Conservation (phyloP, 2,329 filamentous ascomycete genomes). For the Penicillium sp. region DNA sequence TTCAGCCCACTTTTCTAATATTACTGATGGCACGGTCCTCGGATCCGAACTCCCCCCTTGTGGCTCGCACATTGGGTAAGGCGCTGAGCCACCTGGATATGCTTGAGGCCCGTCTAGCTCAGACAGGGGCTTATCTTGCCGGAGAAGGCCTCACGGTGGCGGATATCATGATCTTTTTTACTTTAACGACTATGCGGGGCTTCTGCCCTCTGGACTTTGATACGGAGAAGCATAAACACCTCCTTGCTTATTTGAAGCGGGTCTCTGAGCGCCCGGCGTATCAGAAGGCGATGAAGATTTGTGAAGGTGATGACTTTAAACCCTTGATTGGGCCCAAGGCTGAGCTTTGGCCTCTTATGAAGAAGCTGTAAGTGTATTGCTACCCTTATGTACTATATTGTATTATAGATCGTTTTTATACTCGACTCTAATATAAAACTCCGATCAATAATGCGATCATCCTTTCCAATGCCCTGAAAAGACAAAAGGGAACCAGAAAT, state of each 20-base stretch:
- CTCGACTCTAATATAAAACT: not conserved
- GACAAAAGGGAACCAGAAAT: not conserved
- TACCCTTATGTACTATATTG: not conserved
- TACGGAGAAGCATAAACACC: slow-evolving; percentile 15
- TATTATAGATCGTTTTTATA: not conserved
- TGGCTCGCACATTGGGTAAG: slow-evolving; percentile 7
- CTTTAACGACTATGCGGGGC: slow-evolving; percentile 23
- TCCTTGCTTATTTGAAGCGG: slow-evolving; percentile 21
- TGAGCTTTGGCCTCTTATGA: slow-evolving; percentile 14
- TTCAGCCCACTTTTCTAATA: slow-evolving; percentile 17
- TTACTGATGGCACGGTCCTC: slow-evolving; percentile 10
- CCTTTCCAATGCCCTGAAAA: not conserved
- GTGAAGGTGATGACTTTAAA: slow-evolving; percentile 22
- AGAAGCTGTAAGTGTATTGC: not conserved
- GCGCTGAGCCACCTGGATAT: slow-evolving; percentile 9
- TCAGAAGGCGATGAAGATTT: slow-evolving; percentile 21
- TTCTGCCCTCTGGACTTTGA: slow-evolving; percentile 18
- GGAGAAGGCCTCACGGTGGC: slow-evolving; percentile 21
- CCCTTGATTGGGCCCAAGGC: slow-evolving; percentile 17
- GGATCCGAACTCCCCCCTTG: slow-evolving; percentile 8
- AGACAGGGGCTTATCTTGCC: slow-evolving; percentile 21
- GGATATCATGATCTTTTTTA: slow-evolving; percentile 22
- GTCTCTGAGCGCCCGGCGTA: slow-evolving; percentile 22
- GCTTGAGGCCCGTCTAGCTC: slow-evolving; percentile 16
- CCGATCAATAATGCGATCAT: not conserved